Conservation (phyloP, 139 green algal genomes). For the Marvania coccoides region DNA sequence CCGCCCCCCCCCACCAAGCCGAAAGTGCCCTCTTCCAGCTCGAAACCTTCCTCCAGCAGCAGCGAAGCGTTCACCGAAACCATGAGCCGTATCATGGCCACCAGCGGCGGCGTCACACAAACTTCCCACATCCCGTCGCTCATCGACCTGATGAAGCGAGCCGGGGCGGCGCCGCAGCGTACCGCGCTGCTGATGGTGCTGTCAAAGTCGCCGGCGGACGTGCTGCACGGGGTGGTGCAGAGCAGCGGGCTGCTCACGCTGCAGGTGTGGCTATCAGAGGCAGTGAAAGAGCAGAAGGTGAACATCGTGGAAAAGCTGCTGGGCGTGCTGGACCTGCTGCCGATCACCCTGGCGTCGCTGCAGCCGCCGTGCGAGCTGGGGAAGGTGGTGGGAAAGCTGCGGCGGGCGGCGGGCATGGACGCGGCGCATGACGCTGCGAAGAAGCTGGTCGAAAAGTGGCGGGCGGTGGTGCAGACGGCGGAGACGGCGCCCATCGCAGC, state of each 20-base stretch:
- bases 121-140: conserved; percentile 6
- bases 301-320: conserved; percentile 2
- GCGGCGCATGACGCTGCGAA: conserved; percentile 1
- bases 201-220: conserved; percentile 2
- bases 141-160: conserved; percentile 6
- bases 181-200: conserved; percentile 15
- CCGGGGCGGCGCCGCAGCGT: conserved; percentile 10
- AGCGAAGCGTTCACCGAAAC: conserved; percentile 9
- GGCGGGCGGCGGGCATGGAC: conserved; percentile 8
- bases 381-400: conserved; percentile 18
- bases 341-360: conserved; percentile 18
- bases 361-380: conserved; percentile 22
- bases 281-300: conserved; percentile 1
- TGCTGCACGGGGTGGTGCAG: conserved; percentile 6
- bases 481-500: background rate
- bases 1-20: background rate
- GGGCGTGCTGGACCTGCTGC: conserved; percentile 14
- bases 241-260: conserved; percentile 6
- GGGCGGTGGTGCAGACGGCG: conserved; percentile 12
- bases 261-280: conserved; percentile 18
- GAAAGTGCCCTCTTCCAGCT: background rate
- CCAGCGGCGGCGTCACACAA: conserved; percentile 10
- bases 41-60: background rate
- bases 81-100: conserved; percentile 9
- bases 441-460: conserved; percentile 25